phyloP scores from a whole-genome alignment of 2,329 filamentous ascomycete genomes.

The Paracoccidioides brasiliensis region DNA sequence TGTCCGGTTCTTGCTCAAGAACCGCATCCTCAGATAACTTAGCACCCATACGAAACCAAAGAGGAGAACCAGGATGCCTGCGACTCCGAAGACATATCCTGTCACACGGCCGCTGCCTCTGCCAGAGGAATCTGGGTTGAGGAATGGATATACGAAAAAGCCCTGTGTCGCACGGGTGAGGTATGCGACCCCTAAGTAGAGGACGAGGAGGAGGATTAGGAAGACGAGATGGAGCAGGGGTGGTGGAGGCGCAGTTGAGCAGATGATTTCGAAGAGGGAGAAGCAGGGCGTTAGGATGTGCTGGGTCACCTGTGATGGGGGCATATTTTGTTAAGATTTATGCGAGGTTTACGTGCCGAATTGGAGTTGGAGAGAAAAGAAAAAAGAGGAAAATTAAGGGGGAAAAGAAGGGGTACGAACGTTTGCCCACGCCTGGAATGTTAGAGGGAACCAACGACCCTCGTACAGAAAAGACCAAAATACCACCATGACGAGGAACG shows the following conservation, averaged over 20 bases:
- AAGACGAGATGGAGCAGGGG: conserved; percentile 55
- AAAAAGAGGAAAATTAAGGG: conserved; percentile 1
- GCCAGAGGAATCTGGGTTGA: conserved; percentile 47
- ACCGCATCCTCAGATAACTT: conserved; percentile 38
- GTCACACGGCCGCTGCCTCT: conserved; percentile 41
- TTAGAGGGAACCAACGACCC: conserved; percentile 37
- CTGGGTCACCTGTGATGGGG: conserved; percentile 43
- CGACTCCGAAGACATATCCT: conserved; percentile 50
- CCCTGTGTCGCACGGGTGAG: conserved; percentile 55
- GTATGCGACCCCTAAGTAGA: conserved; percentile 64
- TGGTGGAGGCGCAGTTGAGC: conserved; percentile 52
- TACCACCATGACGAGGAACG: conserved; percentile 57
- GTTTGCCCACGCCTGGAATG: conserved; percentile 44
- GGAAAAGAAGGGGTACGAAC: conserved; percentile 13
- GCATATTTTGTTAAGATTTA: not conserved
- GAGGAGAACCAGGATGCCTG: conserved; percentile 39
- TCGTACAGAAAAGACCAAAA: conserved; percentile 54
- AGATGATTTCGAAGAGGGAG: conserved; percentile 59
- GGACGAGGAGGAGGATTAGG: conserved; percentile 54
- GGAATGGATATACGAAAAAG: conserved; percentile 66
- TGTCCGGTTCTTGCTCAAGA: conserved; percentile 19
- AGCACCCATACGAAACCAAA: conserved; percentile 38
- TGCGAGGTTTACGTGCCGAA: not conserved
- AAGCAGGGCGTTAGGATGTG: conserved; percentile 63
- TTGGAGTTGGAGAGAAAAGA: not conserved